Base-by-base conservation (phyloP, 768 basidiomycete genomes). In the Gyrodon lividus region DNA sequence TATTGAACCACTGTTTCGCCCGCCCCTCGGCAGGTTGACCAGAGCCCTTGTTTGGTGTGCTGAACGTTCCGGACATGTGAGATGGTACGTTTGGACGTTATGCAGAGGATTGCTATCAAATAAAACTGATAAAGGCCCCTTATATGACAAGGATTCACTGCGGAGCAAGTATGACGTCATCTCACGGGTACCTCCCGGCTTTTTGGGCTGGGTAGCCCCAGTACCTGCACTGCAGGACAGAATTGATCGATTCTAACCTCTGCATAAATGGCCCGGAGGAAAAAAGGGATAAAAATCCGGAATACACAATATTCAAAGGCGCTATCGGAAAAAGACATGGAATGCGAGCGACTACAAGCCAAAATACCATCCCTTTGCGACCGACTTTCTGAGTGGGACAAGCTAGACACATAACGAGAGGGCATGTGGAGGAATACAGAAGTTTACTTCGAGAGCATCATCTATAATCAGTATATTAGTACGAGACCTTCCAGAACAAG, bases 361-460 rank as follows among this genome's bases (percentile, higher is more conserved):
- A 16, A 45, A 50, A 35, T 19, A 35, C 46, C 40, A 38, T 41
- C 24, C 14, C 35, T 26, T 39, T 30, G 20, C 35, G 26, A 26
- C 40, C 34, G 39, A 10, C 31, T 46, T 43, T 17, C 13, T 43
- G 41, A 31, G 10, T 59, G 47, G 17, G 50, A 23, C 28, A 24
- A 39, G 20, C 23, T 49, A 47, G 20, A 34, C 22, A 26, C 3
- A 31, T 16, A 24, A 55, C 26, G 6, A 55, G 20, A n/a, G 59
- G 43, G 4, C 59, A 56, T 49, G 57, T 55, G 46, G 60, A 61
- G 17, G 51, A 24, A 43, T 23, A 59, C 9, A 20, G 5, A 40
- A 17, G 46, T 62, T 77, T 70, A 87, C 75, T 86, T 86, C 60
- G 82, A 78, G 45, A 85, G 71, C 86, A 88, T 87, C 84, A 88